Evolutionary conservation across 371 early-diverging fungal species (phyloP).

Genomic region (Circinella umbellata): DNA sequence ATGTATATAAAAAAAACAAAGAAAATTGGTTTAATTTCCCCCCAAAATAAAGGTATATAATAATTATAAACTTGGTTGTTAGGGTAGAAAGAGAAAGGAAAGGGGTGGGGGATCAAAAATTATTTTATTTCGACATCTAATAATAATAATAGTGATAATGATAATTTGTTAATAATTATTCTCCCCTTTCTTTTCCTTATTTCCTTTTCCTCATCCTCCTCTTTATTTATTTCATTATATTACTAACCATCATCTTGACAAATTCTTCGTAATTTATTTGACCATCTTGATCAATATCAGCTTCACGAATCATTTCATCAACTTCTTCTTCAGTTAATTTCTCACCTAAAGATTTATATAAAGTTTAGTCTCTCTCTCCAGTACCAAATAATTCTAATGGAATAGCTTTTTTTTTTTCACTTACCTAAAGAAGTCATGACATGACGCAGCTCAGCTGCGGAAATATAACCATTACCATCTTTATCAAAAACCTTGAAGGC

Average conservation of each 20-base stretch:
- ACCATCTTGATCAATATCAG: conserved; percentile 88
- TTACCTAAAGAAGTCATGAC: conserved; percentile 55
- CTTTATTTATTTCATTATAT: conserved; percentile 74
- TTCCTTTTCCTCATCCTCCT: conserved; percentile 79
- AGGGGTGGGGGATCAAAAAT: background rate
- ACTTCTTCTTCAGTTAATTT: conserved; percentile 84
- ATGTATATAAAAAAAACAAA: no score
- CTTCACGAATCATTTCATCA: conserved; percentile 86
- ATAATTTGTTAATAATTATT: background rate
- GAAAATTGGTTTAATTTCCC: no score
- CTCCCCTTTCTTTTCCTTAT: background rate
- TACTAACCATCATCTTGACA: conserved; percentile 86
- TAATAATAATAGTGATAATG: background rate
- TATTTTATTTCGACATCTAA: conserved; percentile 21
- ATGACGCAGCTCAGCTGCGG: conserved; percentile 56
- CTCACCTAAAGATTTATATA: conserved; percentile 47
- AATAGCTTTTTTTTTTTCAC: background rate
- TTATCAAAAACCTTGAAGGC: conserved; percentile 66
- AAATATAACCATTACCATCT: conserved; percentile 60
- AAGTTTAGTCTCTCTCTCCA: no score
- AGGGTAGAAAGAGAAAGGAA: background rate
- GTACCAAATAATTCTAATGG: background rate
- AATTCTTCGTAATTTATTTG: conserved; percentile 94
- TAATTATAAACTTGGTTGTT: no score
- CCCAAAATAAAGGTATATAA: no score